phyloP scores from a whole-genome alignment of 1,284 basidiomycete species.

The Sanguinoderma infundibulare region DNA sequence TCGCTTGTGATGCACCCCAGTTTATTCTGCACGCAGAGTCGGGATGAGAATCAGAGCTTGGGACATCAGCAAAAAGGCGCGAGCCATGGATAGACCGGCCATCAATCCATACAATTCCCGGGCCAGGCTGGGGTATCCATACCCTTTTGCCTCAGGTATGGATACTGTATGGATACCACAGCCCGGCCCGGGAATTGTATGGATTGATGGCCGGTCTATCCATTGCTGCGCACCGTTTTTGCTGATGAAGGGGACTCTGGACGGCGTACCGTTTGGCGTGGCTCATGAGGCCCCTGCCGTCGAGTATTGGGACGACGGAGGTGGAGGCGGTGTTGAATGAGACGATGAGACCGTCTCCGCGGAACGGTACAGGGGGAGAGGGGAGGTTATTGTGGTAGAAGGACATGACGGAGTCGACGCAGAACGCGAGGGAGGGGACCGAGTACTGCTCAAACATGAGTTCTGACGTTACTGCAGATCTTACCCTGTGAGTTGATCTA shows the following conservation, averaged over 20 bases:
- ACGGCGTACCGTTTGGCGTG: conserved; percentile 78
- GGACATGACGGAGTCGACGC: conserved; percentile 92
- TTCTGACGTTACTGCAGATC: conserved; percentile 91
- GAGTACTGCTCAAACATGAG: conserved; percentile 95
- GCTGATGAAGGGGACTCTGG: no score
- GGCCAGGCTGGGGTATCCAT: no score
- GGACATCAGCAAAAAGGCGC: no score
- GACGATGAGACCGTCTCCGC: conserved; percentile 77
- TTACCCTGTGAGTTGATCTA: not conserved
- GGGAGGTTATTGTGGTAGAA: conserved; percentile 79
- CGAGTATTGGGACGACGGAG: conserved; percentile 84
- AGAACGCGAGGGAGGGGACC: conserved; percentile 87
- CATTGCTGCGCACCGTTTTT: no score
- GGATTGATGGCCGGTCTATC: no score
- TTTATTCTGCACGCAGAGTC: conserved; percentile 70
- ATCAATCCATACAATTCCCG: no score
- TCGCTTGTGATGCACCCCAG: conserved; percentile 91
- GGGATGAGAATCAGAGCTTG: not conserved
- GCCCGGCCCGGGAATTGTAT: no score
- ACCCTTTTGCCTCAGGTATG: no score
- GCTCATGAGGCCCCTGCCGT: conserved; percentile 81
- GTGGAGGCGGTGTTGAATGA: conserved; percentile 88
- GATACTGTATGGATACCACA: not conserved
- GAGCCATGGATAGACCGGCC: no score
- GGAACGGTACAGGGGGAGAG: conserved; percentile 42